Percentiles rank a stretch among this genome's conserved stretches.
Conservation (phyloP, 2,329 filamentous ascomycete species). For the Pseudogymnoascus sp. region DNA sequence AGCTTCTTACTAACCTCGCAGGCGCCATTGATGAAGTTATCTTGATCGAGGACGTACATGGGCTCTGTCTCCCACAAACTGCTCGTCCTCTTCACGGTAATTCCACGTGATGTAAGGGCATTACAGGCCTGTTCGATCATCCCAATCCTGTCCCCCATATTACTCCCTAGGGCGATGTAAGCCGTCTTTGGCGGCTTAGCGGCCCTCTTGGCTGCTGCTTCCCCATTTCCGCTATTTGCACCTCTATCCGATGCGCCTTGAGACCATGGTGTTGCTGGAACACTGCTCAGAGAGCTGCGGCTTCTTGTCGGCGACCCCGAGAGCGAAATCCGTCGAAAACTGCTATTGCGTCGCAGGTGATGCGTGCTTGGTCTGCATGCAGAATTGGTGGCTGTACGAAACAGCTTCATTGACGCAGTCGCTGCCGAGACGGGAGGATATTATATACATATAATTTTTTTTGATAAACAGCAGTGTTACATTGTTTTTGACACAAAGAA, state of each 20-base stretch:
- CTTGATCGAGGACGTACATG: conserved; percentile 92
- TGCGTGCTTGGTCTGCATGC: conserved; percentile 1
- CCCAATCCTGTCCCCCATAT: conserved; percentile 74
- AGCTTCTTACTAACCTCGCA: conserved; percentile 61
- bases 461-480: neutral
- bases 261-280: conserved; percentile 16
- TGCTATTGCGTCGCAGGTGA: neutral
- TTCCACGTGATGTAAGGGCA: conserved; percentile 64
- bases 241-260: neutral
- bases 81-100: conserved; percentile 72
- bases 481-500: neutral
- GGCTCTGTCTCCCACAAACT: conserved; percentile 89
- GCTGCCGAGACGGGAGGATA: neutral
- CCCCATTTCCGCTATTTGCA: neutral
- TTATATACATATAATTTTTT: neutral
- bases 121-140: conserved; percentile 79
- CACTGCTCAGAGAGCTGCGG: conserved; percentile 9
- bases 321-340: neutral
- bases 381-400: conserved; percentile 1
- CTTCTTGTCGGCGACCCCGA: conserved; percentile 3
- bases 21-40: conserved; percentile 81
- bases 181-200: conserved; percentile 33
- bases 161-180: conserved; percentile 86
- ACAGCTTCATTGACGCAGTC: conserved; percentile 7
- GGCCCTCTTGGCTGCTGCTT: neutral